These are phyloP conservation scores for Ramaria sp. DNA, from an alignment of 768 basidiomycete species.

Conservation along the genomic window DNA sequence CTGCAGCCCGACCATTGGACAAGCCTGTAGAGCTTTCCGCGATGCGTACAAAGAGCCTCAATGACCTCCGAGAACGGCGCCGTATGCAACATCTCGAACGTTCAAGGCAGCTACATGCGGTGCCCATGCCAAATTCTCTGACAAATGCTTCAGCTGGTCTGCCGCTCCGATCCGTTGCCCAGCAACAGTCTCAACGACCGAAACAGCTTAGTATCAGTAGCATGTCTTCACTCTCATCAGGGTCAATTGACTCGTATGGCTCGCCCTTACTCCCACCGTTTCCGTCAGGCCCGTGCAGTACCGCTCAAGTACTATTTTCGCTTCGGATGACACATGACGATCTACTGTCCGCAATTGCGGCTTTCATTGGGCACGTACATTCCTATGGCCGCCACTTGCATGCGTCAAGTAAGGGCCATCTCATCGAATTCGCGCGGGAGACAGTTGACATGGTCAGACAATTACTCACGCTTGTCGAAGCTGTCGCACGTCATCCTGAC, in stretches of 20 bases:
- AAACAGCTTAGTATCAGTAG: conserved; percentile 40
- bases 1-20: background rate
- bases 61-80: conserved; percentile 5
- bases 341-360: conserved; percentile 88
- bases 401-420: conserved; percentile 84
- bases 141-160: background rate
- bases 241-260: conserved; percentile 49
- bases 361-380: conserved; percentile 95
- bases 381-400: conserved; percentile 84
- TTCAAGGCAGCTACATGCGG: background rate
- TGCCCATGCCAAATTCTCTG: background rate
- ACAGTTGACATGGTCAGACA: conserved; percentile 91
- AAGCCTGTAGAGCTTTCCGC: background rate
- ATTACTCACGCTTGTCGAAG: conserved; percentile 84
- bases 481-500: conserved; percentile 68
- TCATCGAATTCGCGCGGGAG: conserved; percentile 92
- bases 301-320: conserved; percentile 61
- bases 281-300: conserved; percentile 62
- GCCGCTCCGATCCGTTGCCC: background rate
- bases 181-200: background rate
- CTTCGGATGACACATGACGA: conserved; percentile 81
- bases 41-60: conserved; percentile 6
- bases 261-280: conserved; percentile 41
- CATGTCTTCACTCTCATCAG: conserved; percentile 55
- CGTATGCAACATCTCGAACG: conserved; percentile 5